phyloP scores from a whole-genome alignment of 805 yeast genomes.

The Suhomyces tanzawaensis region DNA sequence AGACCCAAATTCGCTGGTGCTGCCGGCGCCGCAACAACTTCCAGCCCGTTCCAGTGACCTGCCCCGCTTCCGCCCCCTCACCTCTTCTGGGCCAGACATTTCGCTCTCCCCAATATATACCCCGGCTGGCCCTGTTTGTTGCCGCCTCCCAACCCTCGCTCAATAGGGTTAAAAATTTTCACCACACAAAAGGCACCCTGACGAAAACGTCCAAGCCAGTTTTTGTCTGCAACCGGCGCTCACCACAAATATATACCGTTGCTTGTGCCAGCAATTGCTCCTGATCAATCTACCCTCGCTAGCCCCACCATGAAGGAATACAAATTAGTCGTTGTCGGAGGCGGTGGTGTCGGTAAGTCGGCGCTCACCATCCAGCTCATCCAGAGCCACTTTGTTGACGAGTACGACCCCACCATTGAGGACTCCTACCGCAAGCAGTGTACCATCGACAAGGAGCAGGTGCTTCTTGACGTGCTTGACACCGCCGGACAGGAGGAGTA shows the following conservation, averaged over 20 bases:
- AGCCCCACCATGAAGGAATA: conserved; percentile 60
- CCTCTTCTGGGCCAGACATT: too few relatives aligned
- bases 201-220: not conserved
- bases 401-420: conserved; percentile 97
- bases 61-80: too few relatives aligned
- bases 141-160: not conserved
- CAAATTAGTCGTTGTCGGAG: conserved; percentile 94
- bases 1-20: too few relatives aligned
- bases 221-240: not conserved
- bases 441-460: conserved; percentile 71
- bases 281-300: conserved; percentile 1
- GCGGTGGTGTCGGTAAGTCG: conserved; percentile 98
- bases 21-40: too few relatives aligned
- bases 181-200: not conserved
- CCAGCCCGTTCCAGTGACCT: too few relatives aligned
- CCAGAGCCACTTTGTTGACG: conserved; percentile 94
- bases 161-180: not conserved
- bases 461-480: conserved; percentile 73
- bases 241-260: too few relatives aligned
- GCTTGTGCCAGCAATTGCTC: not conserved
- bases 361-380: conserved; percentile 94
- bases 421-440: conserved; percentile 87
- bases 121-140: too few relatives aligned
- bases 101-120: too few relatives aligned
- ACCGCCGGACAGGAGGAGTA: conserved; percentile 99